phyloP scores from a whole-genome alignment of 371 early-diverging fungal genomes.

The Mortierella sp. region DNA sequence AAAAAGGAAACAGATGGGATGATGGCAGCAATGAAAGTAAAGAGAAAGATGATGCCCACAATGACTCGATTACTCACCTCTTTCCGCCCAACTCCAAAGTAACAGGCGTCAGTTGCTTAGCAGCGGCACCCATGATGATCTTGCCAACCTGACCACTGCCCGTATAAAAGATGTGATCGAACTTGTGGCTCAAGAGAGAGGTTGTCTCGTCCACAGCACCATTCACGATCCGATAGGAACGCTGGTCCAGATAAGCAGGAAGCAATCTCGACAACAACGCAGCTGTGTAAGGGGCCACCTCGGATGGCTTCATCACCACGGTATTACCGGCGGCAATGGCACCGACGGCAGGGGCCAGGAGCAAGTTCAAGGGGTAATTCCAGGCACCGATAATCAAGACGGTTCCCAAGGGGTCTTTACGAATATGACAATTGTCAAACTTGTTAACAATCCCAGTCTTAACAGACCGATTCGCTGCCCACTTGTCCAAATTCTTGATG shows the following conservation, averaged over 20 bases:
- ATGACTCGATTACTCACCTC: conserved; percentile 52
- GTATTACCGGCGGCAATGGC: conserved; percentile 95
- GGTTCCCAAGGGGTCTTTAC: conserved; percentile 74
- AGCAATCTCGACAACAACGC: conserved; percentile 63
- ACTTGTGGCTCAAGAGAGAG: conserved; percentile 68
- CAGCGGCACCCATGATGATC: conserved; percentile 79
- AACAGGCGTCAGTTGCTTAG: conserved; percentile 76
- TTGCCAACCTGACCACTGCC: conserved; percentile 83
- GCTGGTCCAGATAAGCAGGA: conserved; percentile 77
- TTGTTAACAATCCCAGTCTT: conserved; percentile 45
- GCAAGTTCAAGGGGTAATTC: conserved; percentile 87
- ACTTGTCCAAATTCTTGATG: conserved; percentile 65
- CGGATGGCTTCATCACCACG: conserved; percentile 90
- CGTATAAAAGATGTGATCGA: conserved; percentile 92
- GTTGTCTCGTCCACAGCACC: conserved; percentile 82
- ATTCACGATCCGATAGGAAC: conserved; percentile 70
- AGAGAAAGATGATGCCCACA: neutral
- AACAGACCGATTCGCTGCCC: conserved; percentile 59
- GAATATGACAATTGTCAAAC: conserved; percentile 54
- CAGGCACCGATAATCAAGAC: conserved; percentile 81
- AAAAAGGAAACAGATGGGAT: neutral
- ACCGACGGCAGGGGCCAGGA: conserved; percentile 81
- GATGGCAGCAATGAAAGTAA: neutral
- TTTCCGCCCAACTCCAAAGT: conserved; percentile 89
- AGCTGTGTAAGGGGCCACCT: conserved; percentile 77